Percentiles rank a stretch among this genome's conserved stretches.
Conservation (phyloP, 2,329 filamentous ascomycete genomes). For the Dothistroma pini region DNA sequence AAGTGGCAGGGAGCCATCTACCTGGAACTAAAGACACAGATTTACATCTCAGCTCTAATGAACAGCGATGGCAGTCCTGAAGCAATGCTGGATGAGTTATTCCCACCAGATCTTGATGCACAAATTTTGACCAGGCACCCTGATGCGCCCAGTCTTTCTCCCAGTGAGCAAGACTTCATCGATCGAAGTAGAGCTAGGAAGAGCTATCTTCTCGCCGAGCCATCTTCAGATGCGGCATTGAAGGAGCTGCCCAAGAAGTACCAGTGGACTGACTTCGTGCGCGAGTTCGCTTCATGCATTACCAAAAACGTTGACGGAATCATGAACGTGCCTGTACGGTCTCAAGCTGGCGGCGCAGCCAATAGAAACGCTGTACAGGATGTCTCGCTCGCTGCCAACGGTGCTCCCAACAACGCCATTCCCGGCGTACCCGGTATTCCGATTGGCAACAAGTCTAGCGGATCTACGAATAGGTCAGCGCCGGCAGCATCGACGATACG, state of each 20-base stretch:
- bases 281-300: slow-evolving; percentile 56
- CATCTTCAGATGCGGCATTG: slow-evolving; percentile 39
- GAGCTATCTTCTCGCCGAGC: slow-evolving; percentile 55
- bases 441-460: slow-evolving; percentile 3
- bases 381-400: background rate
- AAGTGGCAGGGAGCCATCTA: slow-evolving; percentile 60
- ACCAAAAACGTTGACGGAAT: slow-evolving; percentile 53
- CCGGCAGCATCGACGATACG: slow-evolving; percentile 38
- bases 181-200: slow-evolving; percentile 52
- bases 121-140: slow-evolving; percentile 53
- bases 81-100: slow-evolving; percentile 57
- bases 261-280: slow-evolving; percentile 61
- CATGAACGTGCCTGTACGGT: slow-evolving; percentile 32
- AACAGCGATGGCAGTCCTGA: slow-evolving; percentile 54
- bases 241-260: slow-evolving; percentile 56
- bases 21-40: slow-evolving; percentile 64
- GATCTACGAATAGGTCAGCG: slow-evolving; percentile 16
- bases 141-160: slow-evolving; percentile 51
- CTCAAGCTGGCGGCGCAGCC: slow-evolving; percentile 20
- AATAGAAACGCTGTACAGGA: slow-evolving; percentile 10
- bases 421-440: slow-evolving; percentile 5
- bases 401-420: background rate
- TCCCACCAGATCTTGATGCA: slow-evolving; percentile 55
- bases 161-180: slow-evolving; percentile 59
- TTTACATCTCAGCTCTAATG: slow-evolving; percentile 60